Percentiles rank a stretch among this genome's conserved stretches.
Evolutionary conservation across 2,329 filamentous ascomycete genomes (phyloP).

Genomic region (Aspergillus sergii): DNA sequence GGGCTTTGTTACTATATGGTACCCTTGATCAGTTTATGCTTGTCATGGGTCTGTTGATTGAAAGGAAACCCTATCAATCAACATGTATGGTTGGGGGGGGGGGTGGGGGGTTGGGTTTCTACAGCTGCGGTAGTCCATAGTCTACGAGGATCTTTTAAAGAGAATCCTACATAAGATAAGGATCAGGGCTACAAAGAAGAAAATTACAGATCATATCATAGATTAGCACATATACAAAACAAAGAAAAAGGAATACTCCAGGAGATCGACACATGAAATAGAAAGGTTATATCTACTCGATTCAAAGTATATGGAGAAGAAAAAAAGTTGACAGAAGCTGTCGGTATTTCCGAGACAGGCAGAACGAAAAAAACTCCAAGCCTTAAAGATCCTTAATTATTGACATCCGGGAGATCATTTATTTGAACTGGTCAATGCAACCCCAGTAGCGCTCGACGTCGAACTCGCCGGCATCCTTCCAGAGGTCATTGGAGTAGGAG

Average conservation of each 20-base stretch:
- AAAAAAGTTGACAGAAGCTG: slow-evolving; percentile 13
- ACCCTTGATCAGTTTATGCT: too few species aligned
- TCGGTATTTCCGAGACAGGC: slow-evolving; percentile 10
- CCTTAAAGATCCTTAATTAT: slow-evolving; percentile 11
- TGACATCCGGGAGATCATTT: slow-evolving; percentile 4
- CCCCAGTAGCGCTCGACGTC: slow-evolving; percentile 83
- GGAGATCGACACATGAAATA: slow-evolving; percentile 14
- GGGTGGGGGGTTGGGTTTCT: too few species aligned
- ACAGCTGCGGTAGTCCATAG: too few species aligned
- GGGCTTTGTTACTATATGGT: too few species aligned
- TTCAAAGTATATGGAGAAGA: slow-evolving; percentile 20
- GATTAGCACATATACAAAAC: slow-evolving; percentile 31
- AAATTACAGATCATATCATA: slow-evolving; percentile 16
- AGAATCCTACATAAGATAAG: background rate
- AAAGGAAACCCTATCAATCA: too few species aligned
- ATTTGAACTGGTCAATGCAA: slow-evolving; percentile 57
- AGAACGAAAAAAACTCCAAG: slow-evolving; percentile 22
- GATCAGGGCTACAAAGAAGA: background rate
- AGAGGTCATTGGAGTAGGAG: slow-evolving; percentile 75
- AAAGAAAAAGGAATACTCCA: slow-evolving; percentile 23
- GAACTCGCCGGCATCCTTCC: slow-evolving; percentile 74
- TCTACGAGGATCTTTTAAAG: too few species aligned
- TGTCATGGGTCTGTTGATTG: too few species aligned
- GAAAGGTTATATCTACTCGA: slow-evolving; percentile 24
- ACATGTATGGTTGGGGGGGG: too few species aligned